phyloP scores from a whole-genome alignment of 106 monocot species.

The Ottelia alismoides region DNA sequence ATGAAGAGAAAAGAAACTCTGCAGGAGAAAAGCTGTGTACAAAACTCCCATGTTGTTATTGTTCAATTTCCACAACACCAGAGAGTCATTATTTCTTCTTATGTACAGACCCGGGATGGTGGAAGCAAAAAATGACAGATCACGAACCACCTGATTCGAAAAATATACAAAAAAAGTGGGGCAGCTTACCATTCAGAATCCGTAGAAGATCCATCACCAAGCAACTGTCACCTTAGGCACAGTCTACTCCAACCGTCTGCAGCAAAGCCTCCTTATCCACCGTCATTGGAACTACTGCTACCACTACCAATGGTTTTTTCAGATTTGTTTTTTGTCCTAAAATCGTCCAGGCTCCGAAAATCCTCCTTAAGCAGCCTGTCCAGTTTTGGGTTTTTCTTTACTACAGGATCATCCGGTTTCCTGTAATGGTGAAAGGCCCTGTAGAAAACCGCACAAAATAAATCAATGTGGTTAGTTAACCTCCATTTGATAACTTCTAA shows the following conservation, averaged over 20 bases:
- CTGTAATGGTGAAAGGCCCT: conserved; percentile 94
- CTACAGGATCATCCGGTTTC: conserved; percentile 16
- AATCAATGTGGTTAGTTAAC: background rate
- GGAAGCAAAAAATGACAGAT: conserved; percentile 17
- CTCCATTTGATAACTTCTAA: no score
- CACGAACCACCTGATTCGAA: conserved; percentile 15
- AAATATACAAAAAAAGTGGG: background rate
- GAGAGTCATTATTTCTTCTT: conserved; percentile 14
- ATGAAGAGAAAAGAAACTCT: no score
- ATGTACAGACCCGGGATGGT: conserved; percentile 55
- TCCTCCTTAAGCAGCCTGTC: conserved; percentile 71
- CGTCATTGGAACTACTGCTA: background rate
- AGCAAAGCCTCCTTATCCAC: background rate
- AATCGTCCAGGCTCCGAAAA: conserved; percentile 52
- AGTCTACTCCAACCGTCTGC: background rate
- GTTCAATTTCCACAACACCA: conserved; percentile 31
- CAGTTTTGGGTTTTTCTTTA: conserved; percentile 58
- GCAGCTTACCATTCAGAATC: background rate
- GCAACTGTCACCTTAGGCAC: background rate
- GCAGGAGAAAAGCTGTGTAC: conserved; percentile 79
- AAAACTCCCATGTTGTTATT: conserved; percentile 22
- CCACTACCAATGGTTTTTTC: conserved; percentile 12
- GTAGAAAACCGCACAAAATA: no score
- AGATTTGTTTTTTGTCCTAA: conserved; percentile 40
- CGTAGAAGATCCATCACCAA: no score